Conservation (phyloP, 2,329 filamentous ascomycete species). For the Phaeosphaeria sp. region DNA sequence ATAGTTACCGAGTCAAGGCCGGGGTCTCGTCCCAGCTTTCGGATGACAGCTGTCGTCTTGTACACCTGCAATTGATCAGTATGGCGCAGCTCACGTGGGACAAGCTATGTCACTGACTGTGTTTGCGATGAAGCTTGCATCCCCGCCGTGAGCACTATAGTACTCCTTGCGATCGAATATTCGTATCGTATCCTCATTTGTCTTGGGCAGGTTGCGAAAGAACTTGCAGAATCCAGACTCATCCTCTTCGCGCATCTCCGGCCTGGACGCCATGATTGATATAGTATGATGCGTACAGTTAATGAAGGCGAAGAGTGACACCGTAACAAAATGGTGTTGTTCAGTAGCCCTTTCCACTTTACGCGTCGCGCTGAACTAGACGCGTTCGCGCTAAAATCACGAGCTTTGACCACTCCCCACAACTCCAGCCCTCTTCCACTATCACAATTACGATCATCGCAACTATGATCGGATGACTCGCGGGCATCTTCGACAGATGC, state of each 20-base stretch:
- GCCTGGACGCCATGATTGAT: constrained; percentile 58
- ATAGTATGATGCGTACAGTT: background rate
- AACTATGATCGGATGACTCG: background rate
- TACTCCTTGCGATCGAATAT: constrained; percentile 95
- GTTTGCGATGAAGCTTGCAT: constrained; percentile 83
- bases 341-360: background rate
- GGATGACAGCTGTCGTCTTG: constrained; percentile 94
- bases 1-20: constrained; percentile 92
- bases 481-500: background rate
- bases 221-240: constrained; percentile 96
- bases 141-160: constrained; percentile 90
- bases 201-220: constrained; percentile 82
- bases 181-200: constrained; percentile 77
- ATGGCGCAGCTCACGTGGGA: background rate
- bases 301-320: too few relatives aligned
- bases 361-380: background rate
- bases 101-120: constrained; percentile 60
- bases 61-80: constrained; percentile 70
- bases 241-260: constrained; percentile 80
- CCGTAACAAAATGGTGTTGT: too few relatives aligned
- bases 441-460: background rate
- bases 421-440: background rate
- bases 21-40: constrained; percentile 85
- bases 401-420: background rate
- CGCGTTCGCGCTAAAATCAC: background rate